Evolutionary conservation across 345 rosid genomes (phyloP), one percentile per base, ranked within the genome.

Genomic region (Lumnitzera littorea): DNA sequence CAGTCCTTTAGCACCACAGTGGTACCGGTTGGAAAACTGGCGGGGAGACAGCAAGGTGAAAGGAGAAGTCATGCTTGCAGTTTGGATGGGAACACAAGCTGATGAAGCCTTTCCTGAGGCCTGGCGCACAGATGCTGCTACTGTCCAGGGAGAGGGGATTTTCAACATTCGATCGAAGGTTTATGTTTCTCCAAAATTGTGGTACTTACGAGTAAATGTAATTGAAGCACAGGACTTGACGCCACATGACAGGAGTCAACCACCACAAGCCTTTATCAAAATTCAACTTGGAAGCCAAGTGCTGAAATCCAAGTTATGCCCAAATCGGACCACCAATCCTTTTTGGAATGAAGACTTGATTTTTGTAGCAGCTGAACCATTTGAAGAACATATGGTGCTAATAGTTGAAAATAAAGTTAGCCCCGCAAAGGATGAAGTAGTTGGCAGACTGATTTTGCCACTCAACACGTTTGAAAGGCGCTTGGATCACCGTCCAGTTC

Each of bases 71-170:
- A 91, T 91, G 98, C 76, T 91, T 43, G 98, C 96, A 2, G 96
- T 91, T 62, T 91, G 96, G 98, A 86, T 88, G 76, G 97, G 97
- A 70, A 91, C 97, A 51, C 96, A 88, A 71, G 96, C 97, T 1
- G 94, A 91, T 66, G 98, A 91, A 71, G 96, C 96, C n/a, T 88
- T 88, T 66, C 82, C 95, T 3, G 98, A 91, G 52, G 90, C 96
- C 55, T 91, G 98, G 98, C 95, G 86, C 48, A 76, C 98, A 0
- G 96, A 88, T 72, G 95, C 98, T 58, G 80, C 91, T 20, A 68
- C 90, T 0, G 96, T 84, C 23, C 71, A 74, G 16, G 96, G 98
- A 47, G 98, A 88, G 70, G 98, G 95, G 17, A 85, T 80, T 27
- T 73, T 72, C 65, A 87, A 67, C 51, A 79, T 83, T 60, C 76